A percentile compares a stretch with the other conserved stretches of the same genome.
phyloP scores from a whole-genome alignment of 192 early-diverging fungal species.

The Powellomyces hirtus region DNA sequence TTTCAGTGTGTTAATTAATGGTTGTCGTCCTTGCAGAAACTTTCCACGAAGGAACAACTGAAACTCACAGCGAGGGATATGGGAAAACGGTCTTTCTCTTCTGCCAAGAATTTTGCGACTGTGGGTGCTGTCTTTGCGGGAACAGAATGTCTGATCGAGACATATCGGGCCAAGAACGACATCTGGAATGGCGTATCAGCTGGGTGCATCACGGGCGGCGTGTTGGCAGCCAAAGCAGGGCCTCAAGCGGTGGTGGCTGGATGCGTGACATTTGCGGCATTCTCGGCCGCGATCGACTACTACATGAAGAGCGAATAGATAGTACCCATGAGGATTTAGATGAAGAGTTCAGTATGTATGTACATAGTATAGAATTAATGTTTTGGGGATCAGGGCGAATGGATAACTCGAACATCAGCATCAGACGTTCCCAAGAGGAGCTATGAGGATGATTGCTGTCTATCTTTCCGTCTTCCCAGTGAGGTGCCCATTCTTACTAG shows the following conservation, averaged over 20 bases:
- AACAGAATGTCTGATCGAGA: slow-evolving; percentile 92
- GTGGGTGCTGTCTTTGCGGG: slow-evolving; percentile 91
- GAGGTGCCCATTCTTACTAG: slow-evolving; percentile 55
- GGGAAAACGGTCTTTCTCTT: slow-evolving; percentile 72
- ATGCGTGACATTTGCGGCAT: slow-evolving; percentile 92
- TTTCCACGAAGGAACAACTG: slow-evolving; percentile 83
- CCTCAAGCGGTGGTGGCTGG: slow-evolving; percentile 74
- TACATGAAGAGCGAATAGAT: slow-evolving; percentile 56
- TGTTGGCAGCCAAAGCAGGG: slow-evolving; percentile 53
- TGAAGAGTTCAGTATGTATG: neutral
- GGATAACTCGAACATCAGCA: neutral
- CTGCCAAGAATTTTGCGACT: slow-evolving; percentile 91
- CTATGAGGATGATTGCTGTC: neutral
- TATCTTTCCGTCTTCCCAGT: slow-evolving; percentile 31
- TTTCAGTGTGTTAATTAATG: too few species aligned
- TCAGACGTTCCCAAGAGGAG: neutral
- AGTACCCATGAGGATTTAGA: neutral
- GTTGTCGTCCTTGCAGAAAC: slow-evolving; percentile 44
- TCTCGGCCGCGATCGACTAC: slow-evolving; percentile 88
- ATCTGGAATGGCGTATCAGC: slow-evolving; percentile 84
- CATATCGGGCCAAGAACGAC: slow-evolving; percentile 93
- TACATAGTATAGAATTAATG: neutral
- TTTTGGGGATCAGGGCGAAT: neutral
- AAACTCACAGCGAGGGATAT: slow-evolving; percentile 84
- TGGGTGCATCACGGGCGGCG: slow-evolving; percentile 91